These are phyloP conservation scores for Salvia miltiorrhiza DNA, from an alignment of 257 asterid genomes.

Conservation along the genomic window DNA sequence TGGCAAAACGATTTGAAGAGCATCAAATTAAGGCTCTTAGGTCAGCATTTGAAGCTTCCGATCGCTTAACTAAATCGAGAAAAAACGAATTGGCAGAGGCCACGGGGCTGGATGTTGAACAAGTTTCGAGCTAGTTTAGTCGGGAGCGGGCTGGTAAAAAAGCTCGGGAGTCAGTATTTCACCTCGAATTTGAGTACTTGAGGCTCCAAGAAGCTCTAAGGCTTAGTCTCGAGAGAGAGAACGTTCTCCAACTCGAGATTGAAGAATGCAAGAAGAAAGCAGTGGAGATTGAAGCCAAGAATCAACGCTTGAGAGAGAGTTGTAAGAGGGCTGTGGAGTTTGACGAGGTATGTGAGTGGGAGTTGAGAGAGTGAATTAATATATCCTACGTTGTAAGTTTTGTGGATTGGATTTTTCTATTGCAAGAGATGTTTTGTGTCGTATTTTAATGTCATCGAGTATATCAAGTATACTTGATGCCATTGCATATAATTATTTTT, in stretches of 20 bases:
- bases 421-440: too few relatives aligned
- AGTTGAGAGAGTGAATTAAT: not conserved
- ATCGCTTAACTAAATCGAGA: slow-evolving; percentile 7
- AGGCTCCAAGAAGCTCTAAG: slow-evolving; percentile 11
- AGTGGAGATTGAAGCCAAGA: slow-evolving; percentile 8
- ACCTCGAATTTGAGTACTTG: not conserved
- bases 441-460: too few relatives aligned
- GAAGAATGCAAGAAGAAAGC: slow-evolving; percentile 13
- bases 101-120: slow-evolving; percentile 35
- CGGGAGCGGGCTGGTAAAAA: slow-evolving; percentile 16
- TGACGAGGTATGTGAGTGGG: not conserved
- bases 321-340: not conserved
- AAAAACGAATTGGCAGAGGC: slow-evolving; percentile 10
- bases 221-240: not conserved
- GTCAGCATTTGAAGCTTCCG: slow-evolving; percentile 17
- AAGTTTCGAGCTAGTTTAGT: slow-evolving; percentile 30
- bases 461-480: too few relatives aligned
- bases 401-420: too few relatives aligned
- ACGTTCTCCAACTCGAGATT: not conserved
- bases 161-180: not conserved
- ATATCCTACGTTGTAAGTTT: too few relatives aligned
- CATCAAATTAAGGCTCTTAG: slow-evolving; percentile 13
- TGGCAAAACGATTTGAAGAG: slow-evolving; percentile 1
- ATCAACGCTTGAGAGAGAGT: slow-evolving; percentile 3
- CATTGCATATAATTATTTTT: too few relatives aligned